Evolutionary conservation across 2,329 filamentous ascomycete species (phyloP).

Genomic region (Fusarium scirpi): DNA sequence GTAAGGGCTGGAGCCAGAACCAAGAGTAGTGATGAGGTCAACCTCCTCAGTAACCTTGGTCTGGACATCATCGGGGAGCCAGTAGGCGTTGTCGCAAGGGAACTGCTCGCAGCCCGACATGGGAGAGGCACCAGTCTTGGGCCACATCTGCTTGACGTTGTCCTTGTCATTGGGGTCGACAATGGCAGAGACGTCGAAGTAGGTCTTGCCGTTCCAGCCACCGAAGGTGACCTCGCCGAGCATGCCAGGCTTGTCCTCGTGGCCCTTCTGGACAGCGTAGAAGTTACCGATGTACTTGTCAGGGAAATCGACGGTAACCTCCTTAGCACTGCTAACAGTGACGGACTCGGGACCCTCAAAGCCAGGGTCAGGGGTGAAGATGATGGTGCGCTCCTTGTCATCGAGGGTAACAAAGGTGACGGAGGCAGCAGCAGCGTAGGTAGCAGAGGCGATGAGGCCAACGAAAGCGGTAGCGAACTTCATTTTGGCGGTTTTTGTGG

Average conservation of each 20-base stretch:
- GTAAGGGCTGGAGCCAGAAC: conserved; percentile 50
- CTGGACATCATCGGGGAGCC: conserved; percentile 65
- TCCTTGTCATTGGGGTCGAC: conserved; percentile 62
- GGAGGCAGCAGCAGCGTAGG: conserved; percentile 59
- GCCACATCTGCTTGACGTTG: conserved; percentile 68
- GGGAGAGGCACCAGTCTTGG: conserved; percentile 51
- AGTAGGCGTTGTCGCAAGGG: conserved; percentile 68
- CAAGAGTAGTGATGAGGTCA: conserved; percentile 65
- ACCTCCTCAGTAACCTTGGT: conserved; percentile 63
- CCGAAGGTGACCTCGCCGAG: conserved; percentile 65
- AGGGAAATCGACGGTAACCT: conserved; percentile 59
- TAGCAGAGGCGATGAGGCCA: conserved; percentile 57
- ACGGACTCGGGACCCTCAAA: conserved; percentile 53
- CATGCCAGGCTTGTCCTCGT: conserved; percentile 60
- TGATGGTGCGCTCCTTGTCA: conserved; percentile 59
- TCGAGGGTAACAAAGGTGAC: conserved; percentile 72
- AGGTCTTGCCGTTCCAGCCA: conserved; percentile 62
- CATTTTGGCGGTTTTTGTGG: conserved; percentile 59
- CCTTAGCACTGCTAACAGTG: conserved; percentile 53
- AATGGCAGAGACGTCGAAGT: conserved; percentile 71
- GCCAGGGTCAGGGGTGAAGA: conserved; percentile 62
- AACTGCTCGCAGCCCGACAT: conserved; percentile 65
- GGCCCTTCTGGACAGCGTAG: conserved; percentile 62
- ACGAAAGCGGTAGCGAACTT: conserved; percentile 63
- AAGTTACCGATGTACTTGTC: conserved; percentile 63